Evolutionary conservation across 2,329 filamentous ascomycete species (phyloP), one percentile per base, ranked within the genome.

Genomic region (Beauveria sp.): DNA sequence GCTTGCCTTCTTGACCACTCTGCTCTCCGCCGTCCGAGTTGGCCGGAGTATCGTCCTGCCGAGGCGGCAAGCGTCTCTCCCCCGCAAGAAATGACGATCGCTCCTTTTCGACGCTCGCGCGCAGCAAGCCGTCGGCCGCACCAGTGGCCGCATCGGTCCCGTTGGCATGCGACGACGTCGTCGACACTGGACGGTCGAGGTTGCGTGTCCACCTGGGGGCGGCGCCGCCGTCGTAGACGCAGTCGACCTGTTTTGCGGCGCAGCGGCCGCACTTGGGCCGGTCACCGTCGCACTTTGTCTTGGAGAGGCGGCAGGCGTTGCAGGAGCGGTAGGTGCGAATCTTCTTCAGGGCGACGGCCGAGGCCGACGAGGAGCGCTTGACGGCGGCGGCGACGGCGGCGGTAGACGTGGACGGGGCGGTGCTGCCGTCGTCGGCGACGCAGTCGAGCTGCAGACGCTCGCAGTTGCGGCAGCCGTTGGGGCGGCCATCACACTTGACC

Each of bases 401-500:
- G 68, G 20, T 10, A n/a, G 43, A 20, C 8, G 56, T 16, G 28
- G 56, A 22, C 7, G 42, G 16, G 26, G 46, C 56, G 66, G 64
- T 34, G 68, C 67, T 66, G 28, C 72, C 73, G 38, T 74, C 72
- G 58, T 75, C 73, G 58, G 70, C 72, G 58, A 75, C 73, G 63
- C 74, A 76, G 61, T 75, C 73, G 55, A 76, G 73, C 67, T 76
- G 74, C 54, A 76, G 74, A 46, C 74, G 73, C 67, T 76, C 74
- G 65, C 74, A 76, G 66, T 76, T 76, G 67, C 74, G 74, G 67
- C 74, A 76, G 65, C 74, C 74, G 66, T 75, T 71, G 45, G 74
- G 73, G n/a, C 74, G 71, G 52, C 74, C 74, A 63, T 76, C 74
- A 65, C 74, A 76, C 69, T 76, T 76, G 69, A 76, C 74, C 74